A percentile compares a stretch with the other conserved stretches of the same genome.
phyloP scores from a whole-genome alignment of 169 alveolate genomes.

The Cyclospora cayetanensis region DNA sequence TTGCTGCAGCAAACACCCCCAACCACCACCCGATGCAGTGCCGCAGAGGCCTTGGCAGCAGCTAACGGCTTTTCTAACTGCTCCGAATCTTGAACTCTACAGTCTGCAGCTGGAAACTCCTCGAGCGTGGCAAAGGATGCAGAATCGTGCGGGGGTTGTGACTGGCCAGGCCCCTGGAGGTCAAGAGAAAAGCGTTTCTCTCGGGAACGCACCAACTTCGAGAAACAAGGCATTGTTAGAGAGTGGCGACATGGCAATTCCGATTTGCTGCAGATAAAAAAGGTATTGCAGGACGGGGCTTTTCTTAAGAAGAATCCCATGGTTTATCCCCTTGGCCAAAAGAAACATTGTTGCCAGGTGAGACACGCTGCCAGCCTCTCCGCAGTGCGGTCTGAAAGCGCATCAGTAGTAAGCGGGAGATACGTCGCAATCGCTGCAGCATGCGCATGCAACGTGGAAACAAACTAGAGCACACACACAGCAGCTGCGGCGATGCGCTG shows the following conservation, averaged over 20 bases:
- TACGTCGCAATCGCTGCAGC: no score
- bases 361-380: constrained; percentile 91
- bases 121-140: no score
- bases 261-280: constrained; percentile 90
- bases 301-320: constrained; percentile 85
- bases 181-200: not conserved
- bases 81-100: not conserved
- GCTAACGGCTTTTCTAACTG: not conserved
- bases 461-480: no score
- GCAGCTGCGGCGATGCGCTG: no score
- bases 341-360: constrained; percentile 90
- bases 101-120: no score
- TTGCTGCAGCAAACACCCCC: constrained; percentile 77
- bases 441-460: no score
- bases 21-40: not conserved
- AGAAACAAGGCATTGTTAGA: constrained; percentile 90
- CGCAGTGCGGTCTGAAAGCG: constrained; percentile 95
- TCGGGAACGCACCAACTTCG: constrained; percentile 47
- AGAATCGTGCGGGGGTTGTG: no score
- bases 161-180: no score
- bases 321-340: constrained; percentile 88
- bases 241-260: constrained; percentile 93
- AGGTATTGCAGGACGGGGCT: constrained; percentile 89
- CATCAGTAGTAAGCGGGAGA: no score
- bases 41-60: no score